Percentiles rank a stretch among this genome's conserved stretches.
Evolutionary conservation across 78 protist genomes (phyloP).

Genomic region (Dictyostelium purpureum): DNA sequence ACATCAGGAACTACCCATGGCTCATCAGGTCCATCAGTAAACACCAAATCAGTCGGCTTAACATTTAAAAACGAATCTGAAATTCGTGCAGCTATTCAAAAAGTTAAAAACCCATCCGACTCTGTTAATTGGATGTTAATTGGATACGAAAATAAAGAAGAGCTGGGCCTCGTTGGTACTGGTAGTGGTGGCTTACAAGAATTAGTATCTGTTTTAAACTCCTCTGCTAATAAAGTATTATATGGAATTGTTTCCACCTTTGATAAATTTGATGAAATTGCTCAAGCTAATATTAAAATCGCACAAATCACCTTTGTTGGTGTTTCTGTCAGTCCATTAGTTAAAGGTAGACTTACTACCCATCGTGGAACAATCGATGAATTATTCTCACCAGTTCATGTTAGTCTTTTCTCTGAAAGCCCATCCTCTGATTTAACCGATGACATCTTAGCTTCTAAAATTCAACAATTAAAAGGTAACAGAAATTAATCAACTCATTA

Average conservation of each 20-base stretch:
- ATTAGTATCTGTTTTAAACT: neutral
- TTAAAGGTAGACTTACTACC: conserved; percentile 33
- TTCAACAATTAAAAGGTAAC: conserved; percentile 56
- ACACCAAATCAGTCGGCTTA: conserved; percentile 22
- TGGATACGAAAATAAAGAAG: conserved; percentile 29
- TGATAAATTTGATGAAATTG: conserved; percentile 35
- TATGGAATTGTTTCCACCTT: conserved; percentile 52
- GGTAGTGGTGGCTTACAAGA: conserved; percentile 69
- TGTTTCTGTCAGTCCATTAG: conserved; percentile 29
- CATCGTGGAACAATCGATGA: conserved; percentile 49
- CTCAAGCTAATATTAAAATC: neutral
- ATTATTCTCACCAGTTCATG: conserved; percentile 21
- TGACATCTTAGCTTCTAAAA: conserved; percentile 1
- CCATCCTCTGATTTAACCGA: conserved; percentile 29
- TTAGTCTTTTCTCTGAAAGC: conserved; percentile 17
- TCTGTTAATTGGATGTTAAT: conserved; percentile 58
- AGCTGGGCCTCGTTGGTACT: neutral
- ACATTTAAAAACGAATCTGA: neutral
- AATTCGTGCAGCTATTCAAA: neutral
- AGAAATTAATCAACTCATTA: too few species aligned
- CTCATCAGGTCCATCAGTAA: conserved; percentile 24
- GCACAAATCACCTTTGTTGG: conserved; percentile 70
- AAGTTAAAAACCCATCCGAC: conserved; percentile 7
- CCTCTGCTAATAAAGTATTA: neutral
- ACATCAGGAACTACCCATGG: neutral